Conservation (phyloP, 2,329 filamentous ascomycete genomes). For the Chaetothyriales sp. region DNA sequence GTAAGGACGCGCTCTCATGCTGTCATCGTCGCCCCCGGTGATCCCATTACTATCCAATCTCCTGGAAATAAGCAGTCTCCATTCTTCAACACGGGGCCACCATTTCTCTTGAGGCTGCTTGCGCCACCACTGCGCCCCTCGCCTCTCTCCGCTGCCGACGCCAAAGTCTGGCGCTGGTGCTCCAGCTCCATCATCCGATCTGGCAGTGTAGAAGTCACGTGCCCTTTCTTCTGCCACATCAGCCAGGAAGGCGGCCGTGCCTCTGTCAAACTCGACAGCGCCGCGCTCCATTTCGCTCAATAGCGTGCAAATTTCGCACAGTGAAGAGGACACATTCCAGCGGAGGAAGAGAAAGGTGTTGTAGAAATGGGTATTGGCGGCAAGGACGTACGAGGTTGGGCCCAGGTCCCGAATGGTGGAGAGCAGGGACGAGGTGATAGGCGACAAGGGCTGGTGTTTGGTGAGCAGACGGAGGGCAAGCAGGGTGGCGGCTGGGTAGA, state of each 20-base stretch:
- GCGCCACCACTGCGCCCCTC: constrained; percentile 10
- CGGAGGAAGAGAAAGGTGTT: constrained; percentile 30
- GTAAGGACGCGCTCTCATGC: neutral
- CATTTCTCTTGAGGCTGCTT: constrained; percentile 10
- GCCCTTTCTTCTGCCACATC: constrained; percentile 9
- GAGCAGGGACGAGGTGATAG: constrained; percentile 26
- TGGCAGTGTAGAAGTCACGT: constrained; percentile 1
- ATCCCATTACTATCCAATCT: constrained; percentile 1
- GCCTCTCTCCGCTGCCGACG: neutral
- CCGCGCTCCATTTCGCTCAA: constrained; percentile 31
- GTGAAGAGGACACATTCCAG: constrained; percentile 28
- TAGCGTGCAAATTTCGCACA: constrained; percentile 26
- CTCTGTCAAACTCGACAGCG: constrained; percentile 24
- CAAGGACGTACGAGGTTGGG: constrained; percentile 28
- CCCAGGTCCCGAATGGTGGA: constrained; percentile 27
- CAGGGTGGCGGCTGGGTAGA: constrained; percentile 29
- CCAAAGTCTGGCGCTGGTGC: neutral
- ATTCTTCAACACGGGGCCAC: constrained; percentile 10
- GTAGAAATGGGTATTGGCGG: constrained; percentile 27
- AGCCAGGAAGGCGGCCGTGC: constrained; percentile 18
- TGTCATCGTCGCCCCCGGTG: neutral
- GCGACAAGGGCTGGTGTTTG: constrained; percentile 26
- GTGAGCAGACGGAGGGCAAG: constrained; percentile 27
- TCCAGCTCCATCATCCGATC: no score
- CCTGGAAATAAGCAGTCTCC: constrained; percentile 5